Evolutionary conservation across 2,329 filamentous ascomycete species (phyloP), one percentile per base, ranked within the genome.

Genomic region (Claviceps arundinis): DNA sequence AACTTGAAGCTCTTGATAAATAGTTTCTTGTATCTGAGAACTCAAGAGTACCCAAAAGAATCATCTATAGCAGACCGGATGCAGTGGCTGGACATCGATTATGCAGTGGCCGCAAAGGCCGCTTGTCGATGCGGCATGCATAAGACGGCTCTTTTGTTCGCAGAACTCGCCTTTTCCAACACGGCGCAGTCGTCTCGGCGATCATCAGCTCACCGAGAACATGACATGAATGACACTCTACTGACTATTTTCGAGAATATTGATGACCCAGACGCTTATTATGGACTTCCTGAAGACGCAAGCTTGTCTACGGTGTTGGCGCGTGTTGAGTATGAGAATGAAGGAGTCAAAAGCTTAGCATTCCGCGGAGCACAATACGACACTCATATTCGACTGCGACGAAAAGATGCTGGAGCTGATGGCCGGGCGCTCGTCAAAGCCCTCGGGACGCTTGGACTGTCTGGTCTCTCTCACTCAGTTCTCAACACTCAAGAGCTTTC

Each of bases 241-340:
- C 75, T 95, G 45, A 73, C 78, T 1, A 90, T 98, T 2, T 98
- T 93, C 64, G 85, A 88, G 62, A 91, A 88, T 55, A 86, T 98
- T 47, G 90, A 96, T 62, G 94, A 99, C 61, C 91, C 90, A 1
- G 93, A 99, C 65, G 85, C 89, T 0, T 98, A 95, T 65, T 98
- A 98, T 63, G 94, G 93, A 4, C 76, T 96, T 7, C 80, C 87
- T 43, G 86, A 94, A 65, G 80, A 80, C 42, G 79, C 89, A 6
- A 89, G 82, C 53, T 70, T 98, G 16, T 74, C 78, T 16, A 88
- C 85, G 11, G 85, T 97, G 1, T 73, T 97, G 54, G 80, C 85
- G 49, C 83, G 87, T 9, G 76, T 97, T 4, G 89, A 95, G 58
- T 91, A 96, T 62, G 93, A 98, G 68, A 84, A 83, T 48, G 85